A percentile compares a stretch with the other conserved stretches of the same genome.
These are phyloP conservation scores for Phytophthora syringae DNA, from an alignment of 352 stramenopile genomes.

Conservation along the genomic window DNA sequence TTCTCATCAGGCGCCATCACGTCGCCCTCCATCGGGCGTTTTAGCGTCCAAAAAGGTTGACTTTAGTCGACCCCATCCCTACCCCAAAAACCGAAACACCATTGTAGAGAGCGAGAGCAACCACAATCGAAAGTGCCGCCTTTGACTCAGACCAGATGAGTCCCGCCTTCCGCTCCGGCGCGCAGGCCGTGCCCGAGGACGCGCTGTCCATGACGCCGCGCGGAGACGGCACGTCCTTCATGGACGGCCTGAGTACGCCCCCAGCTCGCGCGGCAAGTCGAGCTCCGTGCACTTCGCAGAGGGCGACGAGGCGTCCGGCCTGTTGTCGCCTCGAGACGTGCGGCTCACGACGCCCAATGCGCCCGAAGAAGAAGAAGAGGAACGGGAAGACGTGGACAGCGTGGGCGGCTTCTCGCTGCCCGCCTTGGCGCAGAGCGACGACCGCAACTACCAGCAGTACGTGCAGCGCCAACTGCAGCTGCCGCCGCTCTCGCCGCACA, in stretches of 20 bases:
- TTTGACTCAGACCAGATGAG: slow-evolving; percentile 32
- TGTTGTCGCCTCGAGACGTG: slow-evolving; percentile 32
- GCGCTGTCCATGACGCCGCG: slow-evolving; percentile 29
- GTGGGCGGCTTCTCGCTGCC: slow-evolving; percentile 35
- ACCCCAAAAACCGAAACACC: slow-evolving; percentile 4
- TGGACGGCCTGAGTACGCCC: slow-evolving; percentile 37
- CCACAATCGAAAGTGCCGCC: slow-evolving; percentile 22
- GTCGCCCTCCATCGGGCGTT: neutral
- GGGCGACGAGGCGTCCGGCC: slow-evolving; percentile 28
- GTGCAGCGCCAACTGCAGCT: slow-evolving; percentile 73
- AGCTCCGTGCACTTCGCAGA: slow-evolving; percentile 32
- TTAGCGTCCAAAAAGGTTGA: slow-evolving; percentile 11
- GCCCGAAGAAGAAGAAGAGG: slow-evolving; percentile 26
- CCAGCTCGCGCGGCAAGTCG: slow-evolving; percentile 30
- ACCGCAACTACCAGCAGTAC: slow-evolving; percentile 64
- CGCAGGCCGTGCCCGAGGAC: slow-evolving; percentile 23
- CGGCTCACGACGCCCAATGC: slow-evolving; percentile 43
- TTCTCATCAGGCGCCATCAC: neutral
- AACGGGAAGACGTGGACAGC: neutral
- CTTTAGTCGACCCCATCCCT: slow-evolving; percentile 20
- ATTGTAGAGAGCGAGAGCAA: slow-evolving; percentile 22
- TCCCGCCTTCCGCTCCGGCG: slow-evolving; percentile 4
- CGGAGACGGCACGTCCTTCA: slow-evolving; percentile 19
- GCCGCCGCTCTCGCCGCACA: slow-evolving; percentile 48
- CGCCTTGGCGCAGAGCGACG: slow-evolving; percentile 19